phyloP scores from a whole-genome alignment of 75 land plant species.

The Isoetes taiwanensis region DNA sequence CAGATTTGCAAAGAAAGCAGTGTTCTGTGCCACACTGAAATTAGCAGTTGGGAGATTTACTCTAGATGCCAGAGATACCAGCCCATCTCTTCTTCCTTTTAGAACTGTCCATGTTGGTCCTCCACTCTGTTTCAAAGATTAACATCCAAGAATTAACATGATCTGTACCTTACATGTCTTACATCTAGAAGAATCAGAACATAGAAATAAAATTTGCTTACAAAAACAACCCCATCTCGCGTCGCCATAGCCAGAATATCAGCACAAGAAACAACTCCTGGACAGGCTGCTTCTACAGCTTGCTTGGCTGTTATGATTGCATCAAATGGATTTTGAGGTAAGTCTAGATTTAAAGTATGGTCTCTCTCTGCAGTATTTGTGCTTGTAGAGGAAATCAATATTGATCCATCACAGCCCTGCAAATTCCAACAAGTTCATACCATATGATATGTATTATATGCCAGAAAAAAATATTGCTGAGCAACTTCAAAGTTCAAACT shows the following conservation, averaged over 20 bases:
- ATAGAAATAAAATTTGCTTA: no score
- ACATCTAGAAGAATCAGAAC: neutral
- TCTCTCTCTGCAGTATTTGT: conserved; percentile 25
- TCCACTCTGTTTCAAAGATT: conserved; percentile 19
- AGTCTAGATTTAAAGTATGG: conserved; percentile 14
- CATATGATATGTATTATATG: no score
- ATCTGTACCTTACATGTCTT: neutral
- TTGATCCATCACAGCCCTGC: conserved; percentile 20
- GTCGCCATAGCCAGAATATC: conserved; percentile 25
- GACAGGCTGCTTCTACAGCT: conserved; percentile 22
- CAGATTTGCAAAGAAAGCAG: conserved; percentile 18
- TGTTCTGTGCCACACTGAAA: conserved; percentile 9
- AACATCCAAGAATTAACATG: no score
- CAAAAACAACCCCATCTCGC: conserved; percentile 35
- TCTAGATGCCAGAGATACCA: conserved; percentile 13
- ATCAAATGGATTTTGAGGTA: conserved; percentile 23
- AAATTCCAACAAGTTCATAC: no score
- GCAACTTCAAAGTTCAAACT: no score
- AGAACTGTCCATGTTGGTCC: conserved; percentile 36
- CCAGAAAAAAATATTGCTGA: no score
- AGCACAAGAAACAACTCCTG: conserved; percentile 25
- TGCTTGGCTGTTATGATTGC: conserved; percentile 35
- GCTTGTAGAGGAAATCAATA: conserved; percentile 11
- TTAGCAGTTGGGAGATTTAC: conserved; percentile 15
- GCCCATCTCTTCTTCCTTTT: conserved; percentile 25